Evolutionary conservation across 768 basidiomycete genomes (phyloP).

Genomic region (Russula vinacea): DNA sequence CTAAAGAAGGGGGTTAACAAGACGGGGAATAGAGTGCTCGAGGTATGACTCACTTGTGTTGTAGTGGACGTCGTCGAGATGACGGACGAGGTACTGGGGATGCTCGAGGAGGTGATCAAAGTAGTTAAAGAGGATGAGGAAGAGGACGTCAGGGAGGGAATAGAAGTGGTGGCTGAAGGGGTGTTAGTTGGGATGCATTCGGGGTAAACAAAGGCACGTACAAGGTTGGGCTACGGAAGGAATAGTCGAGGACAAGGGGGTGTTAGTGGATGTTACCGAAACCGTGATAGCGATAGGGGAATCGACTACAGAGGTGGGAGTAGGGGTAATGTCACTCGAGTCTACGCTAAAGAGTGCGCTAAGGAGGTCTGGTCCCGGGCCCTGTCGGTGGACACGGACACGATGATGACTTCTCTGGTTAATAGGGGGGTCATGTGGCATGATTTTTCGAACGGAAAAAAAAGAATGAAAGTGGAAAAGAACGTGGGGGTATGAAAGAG

Average conservation of each 20-base stretch:
- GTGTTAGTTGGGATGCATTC: not conserved
- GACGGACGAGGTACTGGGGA: not conserved
- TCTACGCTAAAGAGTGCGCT: not conserved
- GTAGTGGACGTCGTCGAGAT: not conserved
- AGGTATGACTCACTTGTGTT: constrained; percentile 1
- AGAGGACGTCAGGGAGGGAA: not conserved
- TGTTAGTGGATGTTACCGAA: not conserved
- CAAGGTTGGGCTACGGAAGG: not conserved
- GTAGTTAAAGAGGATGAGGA: not conserved
- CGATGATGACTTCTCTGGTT: not conserved
- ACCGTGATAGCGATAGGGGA: not conserved
- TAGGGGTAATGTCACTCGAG: not conserved
- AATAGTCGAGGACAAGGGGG: not conserved
- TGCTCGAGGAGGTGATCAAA: constrained; percentile 1
- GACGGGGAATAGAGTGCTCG: not conserved
- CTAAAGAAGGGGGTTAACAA: not conserved
- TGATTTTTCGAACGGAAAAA: not conserved
- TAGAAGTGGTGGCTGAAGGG: constrained; percentile 1
- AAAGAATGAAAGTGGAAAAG: constrained; percentile 14
- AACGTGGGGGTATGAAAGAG: constrained; percentile 12
- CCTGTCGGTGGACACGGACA: not conserved
- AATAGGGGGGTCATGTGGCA: constrained; percentile 2
- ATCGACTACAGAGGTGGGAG: not conserved
- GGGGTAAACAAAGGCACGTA: not conserved
- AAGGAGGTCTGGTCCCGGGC: no score